phyloP scores from a whole-genome alignment of 1,139 yeast genomes.

The Scheffersomyces titani region DNA sequence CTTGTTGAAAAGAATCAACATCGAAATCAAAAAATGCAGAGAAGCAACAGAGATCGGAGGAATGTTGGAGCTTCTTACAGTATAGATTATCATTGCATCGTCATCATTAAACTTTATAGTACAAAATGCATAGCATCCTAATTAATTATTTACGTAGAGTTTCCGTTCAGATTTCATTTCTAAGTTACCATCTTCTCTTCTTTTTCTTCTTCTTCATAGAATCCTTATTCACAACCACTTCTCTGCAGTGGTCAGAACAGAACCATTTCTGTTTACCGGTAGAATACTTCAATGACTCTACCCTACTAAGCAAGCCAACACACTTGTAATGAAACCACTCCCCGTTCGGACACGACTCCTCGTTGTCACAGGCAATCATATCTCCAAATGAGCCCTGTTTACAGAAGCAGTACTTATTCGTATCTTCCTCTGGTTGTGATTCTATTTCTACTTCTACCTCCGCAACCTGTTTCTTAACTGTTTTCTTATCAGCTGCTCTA shows the following conservation, averaged over 20 bases:
- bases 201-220: slow-evolving; percentile 19
- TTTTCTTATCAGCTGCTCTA: not conserved
- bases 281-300: slow-evolving; percentile 40
- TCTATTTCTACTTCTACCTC: slow-evolving; percentile 1
- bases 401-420: slow-evolving; percentile 41
- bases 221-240: slow-evolving; percentile 15
- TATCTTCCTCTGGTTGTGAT: slow-evolving; percentile 20
- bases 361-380: slow-evolving; percentile 51
- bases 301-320: slow-evolving; percentile 43
- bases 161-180: not conserved
- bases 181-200: slow-evolving; percentile 14
- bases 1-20: slow-evolving; percentile 59
- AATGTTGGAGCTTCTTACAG: slow-evolving; percentile 80
- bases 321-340: slow-evolving; percentile 55
- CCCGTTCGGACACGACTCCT: slow-evolving; percentile 43
- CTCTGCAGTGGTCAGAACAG: slow-evolving; percentile 39
- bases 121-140: slow-evolving; percentile 4
- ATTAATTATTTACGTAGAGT: not conserved
- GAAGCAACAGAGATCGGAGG: slow-evolving; percentile 92
- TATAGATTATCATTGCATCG: slow-evolving; percentile 19
- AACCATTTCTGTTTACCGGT: slow-evolving; percentile 43
- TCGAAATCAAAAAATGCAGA: slow-evolving; percentile 75
- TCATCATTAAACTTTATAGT: slow-evolving; percentile 4
- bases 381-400: slow-evolving; percentile 46
- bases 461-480: not conserved